Conservation (phyloP, 257 asterid species). For the Datura wrightii region DNA sequence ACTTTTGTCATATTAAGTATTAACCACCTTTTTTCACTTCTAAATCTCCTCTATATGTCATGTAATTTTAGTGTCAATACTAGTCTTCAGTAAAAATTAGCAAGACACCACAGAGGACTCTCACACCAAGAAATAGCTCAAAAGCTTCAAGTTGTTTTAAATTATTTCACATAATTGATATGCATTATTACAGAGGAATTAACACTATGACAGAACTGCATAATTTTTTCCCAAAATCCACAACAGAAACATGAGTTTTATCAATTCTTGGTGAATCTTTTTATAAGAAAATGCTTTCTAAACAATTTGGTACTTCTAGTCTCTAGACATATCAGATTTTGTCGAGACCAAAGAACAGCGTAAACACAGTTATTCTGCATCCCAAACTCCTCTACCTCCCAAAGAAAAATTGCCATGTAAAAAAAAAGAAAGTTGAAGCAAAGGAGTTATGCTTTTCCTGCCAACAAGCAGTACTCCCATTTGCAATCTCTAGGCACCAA, state of each 20-base stretch:
- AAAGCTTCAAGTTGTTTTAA: background rate
- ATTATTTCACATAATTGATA: background rate
- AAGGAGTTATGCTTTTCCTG: background rate
- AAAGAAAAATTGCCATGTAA: background rate
- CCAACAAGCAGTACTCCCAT: background rate
- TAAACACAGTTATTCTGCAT: background rate
- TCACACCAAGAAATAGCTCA: background rate
- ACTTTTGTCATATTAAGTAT: no score
- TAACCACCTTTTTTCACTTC: no score
- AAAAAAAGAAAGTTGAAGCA: constrained; percentile 15
- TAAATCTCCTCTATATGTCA: no score
- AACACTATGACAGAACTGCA: background rate
- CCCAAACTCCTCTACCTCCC: background rate
- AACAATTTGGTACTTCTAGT: background rate
- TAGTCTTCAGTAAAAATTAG: background rate
- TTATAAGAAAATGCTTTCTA: background rate
- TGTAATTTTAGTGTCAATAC: background rate
- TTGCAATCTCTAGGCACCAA: constrained; percentile 19
- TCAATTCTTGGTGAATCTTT: background rate
- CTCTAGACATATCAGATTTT: constrained; percentile 22
- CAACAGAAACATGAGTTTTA: background rate
- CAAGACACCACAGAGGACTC: background rate
- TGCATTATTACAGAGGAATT: background rate
- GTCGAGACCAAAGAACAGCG: background rate
- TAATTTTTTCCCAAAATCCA: background rate